Evolutionary conservation across 495 filamentous ascomycete species (phyloP), one percentile per base, ranked within the genome.

Genomic region (Penicillium desertorum): DNA sequence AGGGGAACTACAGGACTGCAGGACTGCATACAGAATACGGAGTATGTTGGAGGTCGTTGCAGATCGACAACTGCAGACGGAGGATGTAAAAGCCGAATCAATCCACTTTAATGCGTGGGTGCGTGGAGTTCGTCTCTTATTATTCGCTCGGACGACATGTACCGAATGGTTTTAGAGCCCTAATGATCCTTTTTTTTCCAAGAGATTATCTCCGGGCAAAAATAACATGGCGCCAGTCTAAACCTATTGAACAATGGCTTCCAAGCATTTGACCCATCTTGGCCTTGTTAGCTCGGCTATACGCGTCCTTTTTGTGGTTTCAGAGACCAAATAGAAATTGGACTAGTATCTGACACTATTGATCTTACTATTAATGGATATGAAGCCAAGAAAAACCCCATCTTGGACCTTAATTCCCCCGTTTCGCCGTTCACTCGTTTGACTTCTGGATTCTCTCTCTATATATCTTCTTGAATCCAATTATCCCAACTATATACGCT

Each of bases 161-260:
- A 57, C 61, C 56, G 53, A 64, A 56, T 37, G 34, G 37, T 34
- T 50, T 51, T 37, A 10, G 45, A 65, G 60, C 62, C 57, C 65
- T 68, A 65, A 61, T 65, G 61, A 46, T 48, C 23, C 54, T 61
- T 61, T 52, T 61, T 58, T 55, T 59, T 58, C 56, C 34, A 57
- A 62, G 62, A 57, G 22, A 48, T 57, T 55, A 58, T 49, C 47
- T 46, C 45, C 47, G 45, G 46, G 56, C 56, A 57, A 55, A 61
- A 45, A 41, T 60, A 54, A 60, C 57, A 65, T 46, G 57, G 46
- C 43, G 25, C 37, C 48, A 57, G 48, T 22, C 34, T 16, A 51
- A 51, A 51, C 32, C 19, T 51, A 51, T 42, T 51, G 7, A 39
- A 23, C 23, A 36, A 25, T 27, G 54, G 44, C 36, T 22, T 36